phyloP scores from a whole-genome alignment of 139 green algal species.

The Asterochloris erici region DNA sequence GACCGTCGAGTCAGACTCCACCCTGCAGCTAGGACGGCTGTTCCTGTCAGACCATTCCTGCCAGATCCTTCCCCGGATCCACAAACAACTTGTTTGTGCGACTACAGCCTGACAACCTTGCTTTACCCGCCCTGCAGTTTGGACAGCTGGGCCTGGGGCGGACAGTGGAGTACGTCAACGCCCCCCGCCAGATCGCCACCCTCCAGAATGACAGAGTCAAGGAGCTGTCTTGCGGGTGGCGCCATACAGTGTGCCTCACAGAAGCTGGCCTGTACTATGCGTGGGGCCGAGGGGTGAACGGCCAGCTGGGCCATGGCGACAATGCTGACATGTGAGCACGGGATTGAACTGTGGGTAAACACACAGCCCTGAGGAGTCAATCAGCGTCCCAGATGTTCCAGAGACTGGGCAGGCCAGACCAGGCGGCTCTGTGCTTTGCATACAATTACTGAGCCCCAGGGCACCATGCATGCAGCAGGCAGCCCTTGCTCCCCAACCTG shows the following conservation, averaged over 20 bases:
- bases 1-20: too few relatives aligned
- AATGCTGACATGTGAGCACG: background rate
- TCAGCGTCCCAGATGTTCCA: background rate
- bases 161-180: background rate
- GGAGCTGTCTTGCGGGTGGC: slow-evolving; percentile 79
- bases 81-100: too few relatives aligned
- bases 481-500: background rate
- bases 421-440: background rate
- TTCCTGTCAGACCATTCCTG: too few relatives aligned
- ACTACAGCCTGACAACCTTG: background rate
- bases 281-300: slow-evolving; percentile 83
- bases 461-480: background rate
- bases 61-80: too few relatives aligned
- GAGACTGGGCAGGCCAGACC: background rate
- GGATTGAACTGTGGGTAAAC: background rate
- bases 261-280: slow-evolving; percentile 54
- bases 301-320: slow-evolving; percentile 67
- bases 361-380: background rate
- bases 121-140: slow-evolving; percentile 44
- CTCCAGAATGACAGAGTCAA: slow-evolving; percentile 23
- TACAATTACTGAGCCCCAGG: background rate
- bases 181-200: slow-evolving; percentile 17
- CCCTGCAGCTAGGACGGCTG: too few relatives aligned
- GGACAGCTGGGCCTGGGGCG: slow-evolving; percentile 73
- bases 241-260: slow-evolving; percentile 71